Base-by-base conservation (phyloP, 768 basidiomycete genomes). In the Leccinum pellstonianum region DNA sequence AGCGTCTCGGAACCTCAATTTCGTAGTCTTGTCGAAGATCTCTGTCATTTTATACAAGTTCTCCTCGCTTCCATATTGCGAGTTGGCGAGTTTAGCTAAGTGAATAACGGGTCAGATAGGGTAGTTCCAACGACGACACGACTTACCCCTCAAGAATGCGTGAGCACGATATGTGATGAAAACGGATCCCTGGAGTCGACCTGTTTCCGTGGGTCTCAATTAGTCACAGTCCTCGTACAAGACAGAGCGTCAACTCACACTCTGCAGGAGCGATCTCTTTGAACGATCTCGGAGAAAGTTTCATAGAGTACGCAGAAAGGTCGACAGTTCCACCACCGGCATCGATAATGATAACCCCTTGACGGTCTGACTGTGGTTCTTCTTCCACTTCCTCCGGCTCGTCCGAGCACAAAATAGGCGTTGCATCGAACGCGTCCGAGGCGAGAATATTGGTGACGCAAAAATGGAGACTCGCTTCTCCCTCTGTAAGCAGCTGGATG, bases 401-500 rank as follows among this genome's bases (percentile, higher is more conserved):
- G 66, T 35, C 61, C 47, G 52, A 52, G 31, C 38, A 54, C n/a
- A 63, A 17, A 5, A 59, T 61, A 3, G 66, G 57, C 29, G 43
- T 61, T 1, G 52, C 23, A 7, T 57, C 59, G 19, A 68, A 56
- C 35, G 52, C 25, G 3, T 79, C 75, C 2, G 68, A 72, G 1
- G 77, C 71, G 5, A 82, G 64, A 0, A 80, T 77, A 61, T 77
- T 79, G 43, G 76, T 73, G 17, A 85, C 74, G 50, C 83, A 85
- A 61, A 81, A 86, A 64, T 86, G 80, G 3, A 63, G 62, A 33
- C 62, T 84, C 0, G 85, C 85, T 67, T 86, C 85, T 1, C 85
- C 85, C 61, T 86, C 85, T 0, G 84, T 86, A 5, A 86, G 79
- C 55, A 86, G 82, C 3, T 77, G 79, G 1, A 86, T 66, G 0